Conservation (phyloP, 1,284 basidiomycete species). For the Melampsora larici-populina region DNA sequence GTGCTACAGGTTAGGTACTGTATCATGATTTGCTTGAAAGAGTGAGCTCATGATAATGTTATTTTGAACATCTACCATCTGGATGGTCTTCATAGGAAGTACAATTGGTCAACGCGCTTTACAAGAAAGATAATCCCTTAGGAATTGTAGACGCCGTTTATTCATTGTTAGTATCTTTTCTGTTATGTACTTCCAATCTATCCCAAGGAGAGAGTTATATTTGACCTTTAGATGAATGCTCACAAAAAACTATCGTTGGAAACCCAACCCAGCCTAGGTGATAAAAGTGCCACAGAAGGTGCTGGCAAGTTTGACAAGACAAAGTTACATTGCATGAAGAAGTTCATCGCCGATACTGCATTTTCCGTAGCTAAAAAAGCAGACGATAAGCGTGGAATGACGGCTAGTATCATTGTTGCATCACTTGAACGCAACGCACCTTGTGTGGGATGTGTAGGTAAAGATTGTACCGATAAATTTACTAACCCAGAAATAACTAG, state of each 20-base stretch:
- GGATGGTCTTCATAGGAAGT: slow-evolving; percentile 4
- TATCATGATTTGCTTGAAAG: not conserved
- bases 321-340: slow-evolving; percentile 24
- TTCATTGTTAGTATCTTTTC: slow-evolving; percentile 11
- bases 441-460: slow-evolving; percentile 56
- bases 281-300: not conserved
- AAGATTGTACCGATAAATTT: slow-evolving; percentile 1
- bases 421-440: slow-evolving; percentile 68
- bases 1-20: not conserved
- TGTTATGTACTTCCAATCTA: not conserved
- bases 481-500: slow-evolving; percentile 19
- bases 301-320: slow-evolving; percentile 7
- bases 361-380: slow-evolving; percentile 59
- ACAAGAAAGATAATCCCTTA: slow-evolving; percentile 15
- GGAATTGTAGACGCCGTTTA: slow-evolving; percentile 14
- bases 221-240: not conserved
- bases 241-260: not conserved
- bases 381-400: slow-evolving; percentile 62
- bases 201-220: not conserved
- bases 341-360: slow-evolving; percentile 21
- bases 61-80: not conserved
- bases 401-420: slow-evolving; percentile 64
- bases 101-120: not conserved
- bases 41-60: not conserved
- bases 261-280: slow-evolving; percentile 11